Percentiles rank a stretch among this genome's conserved stretches.
These are phyloP conservation scores for Clonostachys rosea DNA, from an alignment of 2,329 filamentous ascomycete species.

Conservation along the genomic window DNA sequence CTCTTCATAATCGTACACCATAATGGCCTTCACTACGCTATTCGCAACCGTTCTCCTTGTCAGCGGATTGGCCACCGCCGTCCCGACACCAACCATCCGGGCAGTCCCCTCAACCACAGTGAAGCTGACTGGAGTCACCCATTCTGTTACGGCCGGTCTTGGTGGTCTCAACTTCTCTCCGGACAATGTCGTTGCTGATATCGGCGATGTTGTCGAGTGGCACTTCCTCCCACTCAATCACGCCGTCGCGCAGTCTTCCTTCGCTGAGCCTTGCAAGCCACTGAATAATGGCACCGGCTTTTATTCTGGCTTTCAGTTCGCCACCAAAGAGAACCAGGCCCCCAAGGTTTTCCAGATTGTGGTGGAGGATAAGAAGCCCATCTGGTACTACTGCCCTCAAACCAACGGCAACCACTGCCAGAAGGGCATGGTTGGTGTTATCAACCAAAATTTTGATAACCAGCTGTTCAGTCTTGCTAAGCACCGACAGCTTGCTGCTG, in stretches of 20 bases:
- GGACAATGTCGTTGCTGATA: constrained; percentile 37
- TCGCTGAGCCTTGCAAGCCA: constrained; percentile 35
- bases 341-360: constrained; percentile 36
- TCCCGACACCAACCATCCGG: constrained; percentile 19
- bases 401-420: constrained; percentile 37
- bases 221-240: constrained; percentile 48
- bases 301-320: constrained; percentile 39
- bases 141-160: constrained; percentile 39
- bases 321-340: constrained; percentile 25
- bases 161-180: constrained; percentile 44
- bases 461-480: constrained; percentile 21
- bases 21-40: constrained; percentile 40
- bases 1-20: constrained; percentile 8
- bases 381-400: constrained; percentile 41
- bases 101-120: constrained; percentile 22
- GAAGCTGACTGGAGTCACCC: constrained; percentile 30
- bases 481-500: constrained; percentile 23
- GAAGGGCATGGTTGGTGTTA: constrained; percentile 38
- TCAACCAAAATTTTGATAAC: constrained; percentile 33
- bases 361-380: constrained; percentile 27
- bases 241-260: constrained; percentile 37
- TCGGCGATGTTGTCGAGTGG: constrained; percentile 49
- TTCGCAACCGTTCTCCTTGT: constrained; percentile 42
- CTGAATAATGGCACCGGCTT: constrained; percentile 29
- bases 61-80: constrained; percentile 24